Evolutionary conservation across 257 asterid genomes (phyloP).

Genomic region (Ligustrum vulgare): DNA sequence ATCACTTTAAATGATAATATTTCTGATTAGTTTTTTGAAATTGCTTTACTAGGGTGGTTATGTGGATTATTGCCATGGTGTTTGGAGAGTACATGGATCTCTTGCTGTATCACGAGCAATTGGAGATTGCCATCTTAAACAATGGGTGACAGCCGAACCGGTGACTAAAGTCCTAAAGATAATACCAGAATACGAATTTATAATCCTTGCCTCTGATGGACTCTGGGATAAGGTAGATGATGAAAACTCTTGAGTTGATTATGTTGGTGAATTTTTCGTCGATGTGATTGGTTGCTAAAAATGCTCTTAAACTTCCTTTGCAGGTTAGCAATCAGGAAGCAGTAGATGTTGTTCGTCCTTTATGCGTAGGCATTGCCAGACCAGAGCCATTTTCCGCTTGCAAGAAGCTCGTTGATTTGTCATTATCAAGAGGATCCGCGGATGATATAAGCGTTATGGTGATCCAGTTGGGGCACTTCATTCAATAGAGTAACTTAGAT

Average conservation of each 20-base stretch:
- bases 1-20: neutral
- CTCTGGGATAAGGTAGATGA: conserved; percentile 71
- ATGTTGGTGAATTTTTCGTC: neutral
- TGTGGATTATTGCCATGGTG: conserved; percentile 75
- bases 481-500: conserved; percentile 21
- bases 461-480: conserved; percentile 50
- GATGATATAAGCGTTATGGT: conserved; percentile 74
- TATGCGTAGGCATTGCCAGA: conserved; percentile 39
- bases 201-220: conserved; percentile 87
- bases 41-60: conserved; percentile 65
- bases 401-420: conserved; percentile 65
- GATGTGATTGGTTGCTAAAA: conserved; percentile 7
- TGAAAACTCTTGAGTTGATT: neutral
- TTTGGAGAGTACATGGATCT: conserved; percentile 85
- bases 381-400: conserved; percentile 54
- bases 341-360: conserved; percentile 53
- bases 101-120: conserved; percentile 83
- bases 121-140: conserved; percentile 69
- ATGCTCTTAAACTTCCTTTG: conserved; percentile 1
- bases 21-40: conserved; percentile 19
- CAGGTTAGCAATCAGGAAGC: conserved; percentile 90
- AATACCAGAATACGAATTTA: conserved; percentile 61
- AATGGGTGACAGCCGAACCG: conserved; percentile 83
- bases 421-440: conserved; percentile 61
- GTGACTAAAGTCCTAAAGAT: conserved; percentile 48